A percentile compares a stretch with the other conserved stretches of the same genome.
phyloP scores from a whole-genome alignment of 169 alveolate species.

The Eimeria falciformis region DNA sequence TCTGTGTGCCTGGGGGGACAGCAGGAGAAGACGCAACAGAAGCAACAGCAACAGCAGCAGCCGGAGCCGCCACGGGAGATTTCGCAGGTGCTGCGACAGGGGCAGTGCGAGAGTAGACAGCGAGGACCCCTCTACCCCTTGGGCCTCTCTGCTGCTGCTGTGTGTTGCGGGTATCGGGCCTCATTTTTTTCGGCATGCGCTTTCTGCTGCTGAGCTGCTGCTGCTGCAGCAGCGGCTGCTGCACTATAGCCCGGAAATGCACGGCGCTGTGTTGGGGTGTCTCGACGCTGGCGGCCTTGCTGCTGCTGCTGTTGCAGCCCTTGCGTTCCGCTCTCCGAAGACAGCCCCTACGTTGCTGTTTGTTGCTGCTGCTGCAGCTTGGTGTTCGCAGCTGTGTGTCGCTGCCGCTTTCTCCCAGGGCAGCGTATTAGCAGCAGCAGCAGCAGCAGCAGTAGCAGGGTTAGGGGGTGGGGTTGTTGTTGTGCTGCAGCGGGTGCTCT shows the following conservation, averaged over 20 bases:
- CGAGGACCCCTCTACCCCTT: neutral
- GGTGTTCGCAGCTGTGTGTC: neutral
- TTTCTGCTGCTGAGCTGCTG: constrained; percentile 14
- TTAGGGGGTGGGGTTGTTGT: constrained; percentile 17
- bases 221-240: neutral
- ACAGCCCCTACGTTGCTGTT: constrained; percentile 5
- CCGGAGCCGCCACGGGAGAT: neutral
- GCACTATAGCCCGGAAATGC: neutral
- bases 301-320: neutral
- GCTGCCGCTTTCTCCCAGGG: constrained; percentile 9
- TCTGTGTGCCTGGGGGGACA: neutral
- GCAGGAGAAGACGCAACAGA: neutral
- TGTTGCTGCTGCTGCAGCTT: neutral
- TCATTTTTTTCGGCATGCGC: constrained; percentile 10
- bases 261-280: constrained; percentile 35
- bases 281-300: constrained; percentile 1
- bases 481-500: constrained; percentile 3
- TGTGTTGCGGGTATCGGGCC: constrained; percentile 6
- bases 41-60: neutral
- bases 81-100: neutral
- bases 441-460: constrained; percentile 8
- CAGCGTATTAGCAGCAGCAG: neutral
- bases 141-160: constrained; percentile 4
- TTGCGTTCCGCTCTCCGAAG: neutral
- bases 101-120: neutral